phyloP scores from a whole-genome alignment of 2,329 filamentous ascomycete species.

The Pseudogymnoascus sp. region DNA sequence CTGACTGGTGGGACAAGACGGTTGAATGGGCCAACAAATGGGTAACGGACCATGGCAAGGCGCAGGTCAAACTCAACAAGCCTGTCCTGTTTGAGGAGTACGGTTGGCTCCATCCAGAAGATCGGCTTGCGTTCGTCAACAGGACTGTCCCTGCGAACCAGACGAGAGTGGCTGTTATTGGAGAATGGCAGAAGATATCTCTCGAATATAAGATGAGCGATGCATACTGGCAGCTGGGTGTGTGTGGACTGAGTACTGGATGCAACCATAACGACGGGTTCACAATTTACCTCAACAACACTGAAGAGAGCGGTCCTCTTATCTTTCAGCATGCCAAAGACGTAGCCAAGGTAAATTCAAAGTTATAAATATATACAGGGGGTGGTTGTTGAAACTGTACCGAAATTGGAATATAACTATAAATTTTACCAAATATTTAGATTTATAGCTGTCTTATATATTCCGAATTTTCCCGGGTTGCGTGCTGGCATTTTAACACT shows the following conservation, averaged over 20 bases:
- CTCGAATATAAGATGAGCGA: slow-evolving; percentile 42
- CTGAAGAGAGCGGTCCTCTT: slow-evolving; percentile 35
- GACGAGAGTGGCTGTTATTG: slow-evolving; percentile 38
- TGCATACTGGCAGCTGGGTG: slow-evolving; percentile 51
- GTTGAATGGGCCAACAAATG: slow-evolving; percentile 45
- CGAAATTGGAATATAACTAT: background rate
- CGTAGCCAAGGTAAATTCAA: slow-evolving; percentile 20
- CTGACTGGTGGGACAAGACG: slow-evolving; percentile 48
- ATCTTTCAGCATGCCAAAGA: slow-evolving; percentile 38
- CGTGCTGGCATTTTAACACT: background rate
- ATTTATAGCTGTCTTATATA: background rate
- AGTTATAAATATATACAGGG: background rate
- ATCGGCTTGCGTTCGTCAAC: slow-evolving; percentile 38
- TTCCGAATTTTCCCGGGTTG: background rate
- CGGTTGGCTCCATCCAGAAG: slow-evolving; percentile 44
- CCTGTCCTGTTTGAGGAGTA: slow-evolving; percentile 50
- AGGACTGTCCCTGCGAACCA: slow-evolving; percentile 31
- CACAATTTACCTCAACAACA: slow-evolving; percentile 47
- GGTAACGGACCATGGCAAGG: slow-evolving; percentile 45
- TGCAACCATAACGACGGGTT: slow-evolving; percentile 49
- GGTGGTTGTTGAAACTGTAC: background rate
- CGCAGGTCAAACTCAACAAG: slow-evolving; percentile 37
- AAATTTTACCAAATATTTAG: background rate
- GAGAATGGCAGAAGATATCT: slow-evolving; percentile 42
- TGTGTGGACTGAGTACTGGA: slow-evolving; percentile 42